Evolutionary conservation across 768 basidiomycete species (phyloP).

Genomic region (Phylloporus sp.): DNA sequence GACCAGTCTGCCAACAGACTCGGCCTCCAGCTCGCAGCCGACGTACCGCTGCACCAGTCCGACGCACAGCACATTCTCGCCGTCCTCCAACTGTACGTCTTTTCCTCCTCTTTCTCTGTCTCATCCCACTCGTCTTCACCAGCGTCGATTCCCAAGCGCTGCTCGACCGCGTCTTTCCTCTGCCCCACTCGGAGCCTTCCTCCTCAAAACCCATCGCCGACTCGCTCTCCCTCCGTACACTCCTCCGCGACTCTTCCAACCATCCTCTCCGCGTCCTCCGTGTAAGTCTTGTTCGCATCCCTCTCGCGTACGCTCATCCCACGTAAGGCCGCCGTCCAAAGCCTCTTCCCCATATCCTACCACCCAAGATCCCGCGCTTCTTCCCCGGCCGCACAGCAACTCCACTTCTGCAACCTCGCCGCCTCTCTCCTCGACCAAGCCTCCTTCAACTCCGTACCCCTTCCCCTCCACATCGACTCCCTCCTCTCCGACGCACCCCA

Average conservation of each 20-base stretch:
- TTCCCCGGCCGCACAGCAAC: constrained; percentile 61
- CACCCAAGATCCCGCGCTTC: constrained; percentile 61
- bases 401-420: constrained; percentile 70
- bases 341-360: constrained; percentile 64
- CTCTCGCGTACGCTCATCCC: constrained; percentile 8
- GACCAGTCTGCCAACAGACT: constrained; percentile 15
- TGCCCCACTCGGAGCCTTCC: constrained; percentile 39
- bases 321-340: constrained; percentile 55
- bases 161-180: constrained; percentile 73
- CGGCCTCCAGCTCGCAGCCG: constrained; percentile 37
- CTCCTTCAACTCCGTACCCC: constrained; percentile 42
- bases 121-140: constrained; percentile 5
- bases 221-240: constrained; percentile 48
- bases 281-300: constrained; percentile 38
- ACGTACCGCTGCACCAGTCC: constrained; percentile 40
- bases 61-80: constrained; percentile 54
- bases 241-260: constrained; percentile 49
- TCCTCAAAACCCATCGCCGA: constrained; percentile 33
- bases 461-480: constrained; percentile 44
- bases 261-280: constrained; percentile 53
- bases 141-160: constrained; percentile 72
- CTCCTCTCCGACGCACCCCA: constrained; percentile 35
- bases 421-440: constrained; percentile 68
- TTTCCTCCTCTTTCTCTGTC: neutral
- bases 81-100: constrained; percentile 51